Conservation (phyloP, 2,329 filamentous ascomycete species). For the Venturia carpophila region DNA sequence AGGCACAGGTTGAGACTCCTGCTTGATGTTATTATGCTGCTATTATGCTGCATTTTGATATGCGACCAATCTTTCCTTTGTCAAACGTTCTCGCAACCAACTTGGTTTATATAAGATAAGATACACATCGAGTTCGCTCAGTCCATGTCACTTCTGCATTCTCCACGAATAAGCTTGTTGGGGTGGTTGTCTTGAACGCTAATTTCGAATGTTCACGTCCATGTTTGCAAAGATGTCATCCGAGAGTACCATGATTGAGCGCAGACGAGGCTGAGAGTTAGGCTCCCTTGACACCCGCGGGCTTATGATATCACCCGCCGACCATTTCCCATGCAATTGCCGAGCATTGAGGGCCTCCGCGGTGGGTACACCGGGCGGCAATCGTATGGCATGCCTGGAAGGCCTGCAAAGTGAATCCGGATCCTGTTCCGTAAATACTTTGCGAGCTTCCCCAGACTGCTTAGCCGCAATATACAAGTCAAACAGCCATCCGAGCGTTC, state of each 20-base stretch:
- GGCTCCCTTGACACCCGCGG: too few species aligned
- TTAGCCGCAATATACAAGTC: neutral
- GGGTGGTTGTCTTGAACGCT: too few species aligned
- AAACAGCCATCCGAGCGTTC: neutral
- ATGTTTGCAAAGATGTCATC: too few species aligned
- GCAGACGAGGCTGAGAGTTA: too few species aligned
- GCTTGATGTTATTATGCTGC: neutral
- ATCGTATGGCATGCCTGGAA: neutral
- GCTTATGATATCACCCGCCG: too few species aligned
- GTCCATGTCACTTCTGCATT: neutral
- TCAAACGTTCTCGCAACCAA: neutral
- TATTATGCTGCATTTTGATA: neutral
- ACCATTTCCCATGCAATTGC: too few species aligned
- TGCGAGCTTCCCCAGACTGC: neutral
- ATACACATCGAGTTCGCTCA: neutral
- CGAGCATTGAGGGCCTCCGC: too few species aligned
- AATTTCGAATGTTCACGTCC: too few species aligned
- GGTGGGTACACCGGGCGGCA: too few species aligned
- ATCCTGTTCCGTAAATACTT: neutral
- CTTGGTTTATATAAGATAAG: neutral
- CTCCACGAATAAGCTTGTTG: too few species aligned
- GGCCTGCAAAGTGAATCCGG: neutral
- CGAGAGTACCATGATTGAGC: too few species aligned
- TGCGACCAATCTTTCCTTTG: neutral
- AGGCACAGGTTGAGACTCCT: neutral